A percentile compares a stretch with the other conserved stretches of the same genome.
These are phyloP conservation scores for Yarrowia osloensis DNA, from an alignment of 805 yeast species.

Conservation along the genomic window DNA sequence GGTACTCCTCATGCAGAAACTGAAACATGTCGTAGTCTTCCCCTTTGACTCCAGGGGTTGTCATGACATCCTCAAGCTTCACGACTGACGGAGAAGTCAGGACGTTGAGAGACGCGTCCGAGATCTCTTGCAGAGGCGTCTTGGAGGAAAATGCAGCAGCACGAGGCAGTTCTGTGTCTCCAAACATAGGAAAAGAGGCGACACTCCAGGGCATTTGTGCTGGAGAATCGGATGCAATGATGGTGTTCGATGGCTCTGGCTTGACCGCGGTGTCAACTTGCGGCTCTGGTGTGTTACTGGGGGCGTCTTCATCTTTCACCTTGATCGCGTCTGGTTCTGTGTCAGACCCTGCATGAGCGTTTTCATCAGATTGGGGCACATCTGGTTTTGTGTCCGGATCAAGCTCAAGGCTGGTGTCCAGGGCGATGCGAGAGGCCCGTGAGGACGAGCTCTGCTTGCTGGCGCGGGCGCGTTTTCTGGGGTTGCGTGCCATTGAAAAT, in stretches of 20 bases:
- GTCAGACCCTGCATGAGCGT: not conserved
- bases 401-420: not conserved
- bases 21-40: conserved; percentile 3
- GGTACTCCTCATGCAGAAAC: conserved; percentile 13
- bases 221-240: not conserved
- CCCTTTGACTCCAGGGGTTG: not conserved
- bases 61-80: not conserved
- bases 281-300: not conserved
- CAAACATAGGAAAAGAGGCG: conserved; percentile 21
- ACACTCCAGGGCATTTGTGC: conserved; percentile 13
- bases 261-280: not conserved
- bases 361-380: not conserved
- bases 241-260: not conserved
- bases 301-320: not conserved
- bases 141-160: not conserved
- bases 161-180: not conserved
- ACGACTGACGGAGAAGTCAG: not conserved
- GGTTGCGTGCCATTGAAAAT: not conserved
- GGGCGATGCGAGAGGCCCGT: not conserved
- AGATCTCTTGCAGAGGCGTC: conserved; percentile 11
- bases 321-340: not conserved
- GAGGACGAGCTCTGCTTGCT: not conserved
- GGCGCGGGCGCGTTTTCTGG: not conserved
- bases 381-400: not conserved
- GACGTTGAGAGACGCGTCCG: not conserved